Evolutionary conservation across 1,284 basidiomycete species (phyloP).

Genomic region (Amylostereum chailletii): DNA sequence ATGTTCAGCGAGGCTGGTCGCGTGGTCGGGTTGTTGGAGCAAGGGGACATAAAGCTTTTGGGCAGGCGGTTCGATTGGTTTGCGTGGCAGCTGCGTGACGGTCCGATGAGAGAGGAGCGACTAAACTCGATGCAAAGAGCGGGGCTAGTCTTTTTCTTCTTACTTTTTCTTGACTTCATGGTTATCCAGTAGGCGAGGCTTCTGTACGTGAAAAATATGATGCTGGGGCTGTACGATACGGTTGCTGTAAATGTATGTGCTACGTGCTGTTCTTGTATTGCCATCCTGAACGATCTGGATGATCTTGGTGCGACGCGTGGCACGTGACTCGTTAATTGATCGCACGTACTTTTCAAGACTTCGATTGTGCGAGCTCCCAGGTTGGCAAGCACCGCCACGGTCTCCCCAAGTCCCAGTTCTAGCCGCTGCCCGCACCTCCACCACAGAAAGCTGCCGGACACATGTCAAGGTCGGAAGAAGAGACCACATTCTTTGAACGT

Average conservation of each 20-base stretch:
- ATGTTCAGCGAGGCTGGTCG: constrained; percentile 44
- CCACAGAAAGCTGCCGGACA: too few relatives aligned
- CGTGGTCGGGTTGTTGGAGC: constrained; percentile 33
- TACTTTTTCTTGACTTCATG: not conserved
- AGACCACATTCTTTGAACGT: constrained; percentile 62
- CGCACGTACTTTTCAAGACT: too few relatives aligned
- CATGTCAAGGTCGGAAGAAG: constrained; percentile 44
- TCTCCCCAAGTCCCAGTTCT: too few relatives aligned
- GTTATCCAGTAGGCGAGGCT: too few relatives aligned
- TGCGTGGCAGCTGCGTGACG: constrained; percentile 29
- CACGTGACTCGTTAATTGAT: too few relatives aligned
- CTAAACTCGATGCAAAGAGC: constrained; percentile 26
- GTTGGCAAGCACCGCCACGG: too few relatives aligned
- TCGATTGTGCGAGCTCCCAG: too few relatives aligned
- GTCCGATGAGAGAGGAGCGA: constrained; percentile 34
- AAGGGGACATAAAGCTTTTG: constrained; percentile 30
- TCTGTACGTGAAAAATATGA: not conserved
- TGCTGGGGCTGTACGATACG: not conserved
- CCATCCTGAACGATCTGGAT: too few relatives aligned
- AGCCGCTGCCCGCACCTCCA: too few relatives aligned
- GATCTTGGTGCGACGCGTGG: too few relatives aligned
- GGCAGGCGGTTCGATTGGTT: constrained; percentile 50
- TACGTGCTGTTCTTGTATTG: too few relatives aligned
- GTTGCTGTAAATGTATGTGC: too few relatives aligned
- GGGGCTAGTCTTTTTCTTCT: constrained; percentile 12